Base-by-base conservation (phyloP, 768 basidiomycete genomes). In the Solioccasus polychromus region DNA sequence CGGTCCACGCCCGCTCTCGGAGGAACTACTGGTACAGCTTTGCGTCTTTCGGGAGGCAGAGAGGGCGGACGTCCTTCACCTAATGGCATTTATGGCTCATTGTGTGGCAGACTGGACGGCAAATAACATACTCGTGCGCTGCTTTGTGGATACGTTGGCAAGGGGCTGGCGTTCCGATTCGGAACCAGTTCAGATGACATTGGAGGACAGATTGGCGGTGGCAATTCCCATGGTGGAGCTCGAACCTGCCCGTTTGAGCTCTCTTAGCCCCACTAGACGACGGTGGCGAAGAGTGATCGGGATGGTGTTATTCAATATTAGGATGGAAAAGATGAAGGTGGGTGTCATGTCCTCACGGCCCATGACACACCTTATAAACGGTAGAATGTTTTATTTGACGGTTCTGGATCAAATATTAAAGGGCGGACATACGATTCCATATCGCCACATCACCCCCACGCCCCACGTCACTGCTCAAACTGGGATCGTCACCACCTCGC, bases 351-450 rank as follows among this genome's bases (percentile, higher is more conserved):
- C 41, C 24, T 19, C 35, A 26, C 36, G 37, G 25, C 39, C 26
- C 4, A 22, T 28, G 10, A 31, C 23, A 14, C 10, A n/a, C n/a
- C n/a, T n/a, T n/a, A n/a, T 39, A 20, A 37, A 28, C 37, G 32
- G 12, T 18, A 6, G n/a, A 34, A n/a, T n/a, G n/a, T n/a, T n/a
- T n/a, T n/a, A n/a, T n/a, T n/a, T n/a, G n/a, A n/a, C n/a, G n/a
- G n/a, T n/a, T 18, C 7, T 7, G 32, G 7, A 18, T 34, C 17
- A 9, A 32, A 32, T 8, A 17, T n/a, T 18, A 7, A 53, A 82
- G 79, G 81, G 80, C 3, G 80, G 80, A 3, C 79, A 82, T 39
- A 75, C 76, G 0, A 64, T 82, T 8, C 79, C 79, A 2, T 66
- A 74, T 36, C 72, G 60, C 14, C 40, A 68, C 25, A 69, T 71